Conservation (phyloP, 345 rosid species). For the Citrus sinensis region DNA sequence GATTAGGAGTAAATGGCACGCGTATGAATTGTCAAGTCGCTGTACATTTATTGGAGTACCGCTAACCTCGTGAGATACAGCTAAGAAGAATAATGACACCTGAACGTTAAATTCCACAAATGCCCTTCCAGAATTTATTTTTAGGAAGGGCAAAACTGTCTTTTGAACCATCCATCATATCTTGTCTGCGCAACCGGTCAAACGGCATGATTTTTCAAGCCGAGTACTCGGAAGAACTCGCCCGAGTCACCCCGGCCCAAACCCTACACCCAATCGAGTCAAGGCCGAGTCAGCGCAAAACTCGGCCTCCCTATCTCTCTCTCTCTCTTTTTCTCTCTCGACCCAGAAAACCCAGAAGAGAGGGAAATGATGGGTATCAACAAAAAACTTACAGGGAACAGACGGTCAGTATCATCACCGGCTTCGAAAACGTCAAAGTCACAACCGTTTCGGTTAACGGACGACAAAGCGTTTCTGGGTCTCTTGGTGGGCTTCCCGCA, state of each 20-base stretch:
- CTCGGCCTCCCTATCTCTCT: constrained; percentile 2
- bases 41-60: constrained; percentile 37
- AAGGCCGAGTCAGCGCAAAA: constrained; percentile 29
- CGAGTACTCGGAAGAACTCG: constrained; percentile 20
- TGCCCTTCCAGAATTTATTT: constrained; percentile 24
- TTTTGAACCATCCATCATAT: constrained; percentile 8
- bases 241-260: constrained; percentile 16
- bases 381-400: constrained; percentile 35
- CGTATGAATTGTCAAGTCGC: constrained; percentile 24
- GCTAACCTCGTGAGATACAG: constrained; percentile 45
- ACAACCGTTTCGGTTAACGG: constrained; percentile 17
- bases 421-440: constrained; percentile 15
- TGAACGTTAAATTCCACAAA: constrained; percentile 9
- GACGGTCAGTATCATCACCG: not conserved
- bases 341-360: not conserved
- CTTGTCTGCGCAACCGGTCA: constrained; percentile 24
- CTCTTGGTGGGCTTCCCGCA: constrained; percentile 14
- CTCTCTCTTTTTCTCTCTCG: not conserved
- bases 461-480: constrained; percentile 15
- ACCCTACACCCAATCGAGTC: constrained; percentile 13
- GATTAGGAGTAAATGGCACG: not conserved
- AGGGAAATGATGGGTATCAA: not conserved
- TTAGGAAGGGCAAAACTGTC: constrained; percentile 36
- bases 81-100: constrained; percentile 40
- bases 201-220: constrained; percentile 20